These are phyloP conservation scores for Metschnikowia noctiluminum DNA, from an alignment of 805 yeast species.

Conservation along the genomic window DNA sequence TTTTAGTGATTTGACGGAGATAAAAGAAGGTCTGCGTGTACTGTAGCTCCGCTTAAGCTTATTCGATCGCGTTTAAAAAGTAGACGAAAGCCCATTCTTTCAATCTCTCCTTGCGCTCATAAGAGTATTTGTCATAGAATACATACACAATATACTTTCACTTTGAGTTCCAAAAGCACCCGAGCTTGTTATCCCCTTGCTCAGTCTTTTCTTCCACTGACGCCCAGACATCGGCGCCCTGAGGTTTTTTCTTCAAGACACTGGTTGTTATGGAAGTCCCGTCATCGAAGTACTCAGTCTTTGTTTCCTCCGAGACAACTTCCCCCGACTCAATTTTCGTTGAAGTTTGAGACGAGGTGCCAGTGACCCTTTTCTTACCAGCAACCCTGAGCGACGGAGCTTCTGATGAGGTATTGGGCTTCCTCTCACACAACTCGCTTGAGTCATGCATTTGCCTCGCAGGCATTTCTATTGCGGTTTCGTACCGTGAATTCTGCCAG, in stretches of 20 bases:
- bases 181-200: constrained; percentile 15
- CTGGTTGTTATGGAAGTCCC: constrained; percentile 35
- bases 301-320: constrained; percentile 28
- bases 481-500: constrained; percentile 49
- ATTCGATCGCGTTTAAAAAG: too few species aligned
- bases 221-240: constrained; percentile 33
- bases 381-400: not conserved
- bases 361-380: constrained; percentile 18
- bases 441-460: not conserved
- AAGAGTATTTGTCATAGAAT: too few species aligned
- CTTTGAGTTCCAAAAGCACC: constrained; percentile 25
- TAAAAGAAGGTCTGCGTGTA: too few species aligned
- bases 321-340: constrained; percentile 28
- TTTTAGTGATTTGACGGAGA: too few species aligned
- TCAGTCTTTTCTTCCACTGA: constrained; percentile 26
- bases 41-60: too few species aligned
- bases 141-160: not conserved
- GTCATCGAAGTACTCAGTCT: constrained; percentile 33
- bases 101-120: too few species aligned
- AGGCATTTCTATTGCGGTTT: not conserved
- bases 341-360: constrained; percentile 26
- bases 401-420: not conserved
- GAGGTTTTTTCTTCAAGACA: constrained; percentile 30
- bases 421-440: not conserved
- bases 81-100: too few species aligned